These are phyloP conservation scores for Massariosphaeria phaeospora DNA, from an alignment of 495 filamentous ascomycete genomes.

Conservation along the genomic window DNA sequence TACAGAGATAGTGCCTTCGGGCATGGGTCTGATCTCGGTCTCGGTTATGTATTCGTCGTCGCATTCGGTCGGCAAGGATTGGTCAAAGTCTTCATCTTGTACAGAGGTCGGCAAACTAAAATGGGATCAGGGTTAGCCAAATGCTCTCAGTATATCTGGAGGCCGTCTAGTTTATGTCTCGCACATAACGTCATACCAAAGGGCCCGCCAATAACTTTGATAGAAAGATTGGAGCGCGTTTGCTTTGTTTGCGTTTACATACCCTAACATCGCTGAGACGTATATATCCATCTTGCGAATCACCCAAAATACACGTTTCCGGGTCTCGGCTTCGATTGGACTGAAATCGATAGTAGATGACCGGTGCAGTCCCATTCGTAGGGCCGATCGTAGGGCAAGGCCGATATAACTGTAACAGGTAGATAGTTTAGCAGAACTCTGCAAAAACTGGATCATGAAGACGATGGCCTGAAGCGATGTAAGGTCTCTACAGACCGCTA, in stretches of 20 bases:
- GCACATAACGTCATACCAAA: too few species aligned
- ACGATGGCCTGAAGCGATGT: constrained; percentile 78
- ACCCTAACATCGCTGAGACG: constrained; percentile 80
- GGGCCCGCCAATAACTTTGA: too few species aligned
- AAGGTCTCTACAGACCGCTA: constrained; percentile 87
- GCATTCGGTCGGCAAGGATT: constrained; percentile 77
- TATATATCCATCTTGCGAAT: constrained; percentile 93
- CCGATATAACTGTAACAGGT: constrained; percentile 93
- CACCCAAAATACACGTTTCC: constrained; percentile 84
- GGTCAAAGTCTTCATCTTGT: constrained; percentile 85
- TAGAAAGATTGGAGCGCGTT: too few species aligned
- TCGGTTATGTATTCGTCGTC: constrained; percentile 88
- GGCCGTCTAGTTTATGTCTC: too few species aligned
- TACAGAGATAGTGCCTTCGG: constrained; percentile 66
- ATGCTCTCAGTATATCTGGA: too few species aligned
- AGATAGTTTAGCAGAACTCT: constrained; percentile 83
- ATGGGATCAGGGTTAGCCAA: too few species aligned
- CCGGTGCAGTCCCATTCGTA: constrained; percentile 85
- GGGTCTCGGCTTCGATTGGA: constrained; percentile 76
- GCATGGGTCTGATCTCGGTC: constrained; percentile 66
- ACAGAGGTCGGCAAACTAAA: constrained; percentile 81
- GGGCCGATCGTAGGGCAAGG: constrained; percentile 76
- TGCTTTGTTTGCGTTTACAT: too few species aligned
- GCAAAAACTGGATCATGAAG: constrained; percentile 90
- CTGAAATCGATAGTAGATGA: constrained; percentile 68